A percentile compares a stretch with the other conserved stretches of the same genome.
Conservation (phyloP, 768 basidiomycete genomes). For the Trametes coccinea region DNA sequence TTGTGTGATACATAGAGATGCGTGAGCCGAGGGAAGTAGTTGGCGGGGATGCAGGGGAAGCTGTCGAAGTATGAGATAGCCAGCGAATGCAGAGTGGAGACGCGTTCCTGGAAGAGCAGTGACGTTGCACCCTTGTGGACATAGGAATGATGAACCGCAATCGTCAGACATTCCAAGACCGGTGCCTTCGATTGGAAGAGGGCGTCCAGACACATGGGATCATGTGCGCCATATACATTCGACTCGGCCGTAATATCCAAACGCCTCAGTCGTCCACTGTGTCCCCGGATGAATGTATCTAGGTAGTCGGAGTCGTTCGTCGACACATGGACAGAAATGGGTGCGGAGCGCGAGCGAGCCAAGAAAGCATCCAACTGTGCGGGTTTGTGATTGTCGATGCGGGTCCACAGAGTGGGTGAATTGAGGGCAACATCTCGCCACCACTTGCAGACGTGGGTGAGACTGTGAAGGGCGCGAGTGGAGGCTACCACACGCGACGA, state of each 20-base stretch:
- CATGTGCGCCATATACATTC: too few relatives aligned
- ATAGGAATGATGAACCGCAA: background rate
- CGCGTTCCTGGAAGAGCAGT: too few relatives aligned
- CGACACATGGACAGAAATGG: background rate
- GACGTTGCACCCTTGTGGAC: too few relatives aligned
- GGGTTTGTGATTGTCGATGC: background rate
- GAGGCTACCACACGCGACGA: too few relatives aligned
- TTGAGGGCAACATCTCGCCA: conserved; percentile 16
- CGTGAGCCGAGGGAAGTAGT: too few relatives aligned
- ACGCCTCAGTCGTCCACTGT: background rate
- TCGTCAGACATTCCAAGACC: background rate
- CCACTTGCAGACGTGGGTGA: conserved; percentile 19
- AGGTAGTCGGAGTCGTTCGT: too few relatives aligned
- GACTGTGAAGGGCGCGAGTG: background rate
- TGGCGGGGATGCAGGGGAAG: too few relatives aligned
- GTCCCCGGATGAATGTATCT: too few relatives aligned
- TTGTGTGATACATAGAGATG: background rate
- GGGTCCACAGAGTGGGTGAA: conserved; percentile 15
- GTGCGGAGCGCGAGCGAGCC: background rate
- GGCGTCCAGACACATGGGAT: too few relatives aligned
- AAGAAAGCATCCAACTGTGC: background rate
- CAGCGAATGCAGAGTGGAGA: too few relatives aligned
- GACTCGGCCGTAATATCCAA: background rate
- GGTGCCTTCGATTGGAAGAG: too few relatives aligned
- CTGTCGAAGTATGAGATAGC: too few relatives aligned